Base-by-base conservation (phyloP, 805 yeast genomes). In the Torulaspora maleeae region DNA sequence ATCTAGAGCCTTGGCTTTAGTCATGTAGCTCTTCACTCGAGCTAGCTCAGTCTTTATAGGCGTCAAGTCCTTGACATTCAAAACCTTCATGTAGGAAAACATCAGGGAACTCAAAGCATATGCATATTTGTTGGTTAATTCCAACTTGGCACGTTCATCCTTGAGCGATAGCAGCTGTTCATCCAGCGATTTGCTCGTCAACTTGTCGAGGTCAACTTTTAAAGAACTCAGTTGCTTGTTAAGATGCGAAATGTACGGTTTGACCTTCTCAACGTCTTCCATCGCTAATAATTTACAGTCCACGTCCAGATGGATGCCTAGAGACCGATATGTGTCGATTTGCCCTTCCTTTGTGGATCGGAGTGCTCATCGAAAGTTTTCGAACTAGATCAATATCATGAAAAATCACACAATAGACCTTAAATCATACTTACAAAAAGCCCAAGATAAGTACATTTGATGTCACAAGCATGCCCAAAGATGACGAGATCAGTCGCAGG, bases 11-110 rank as follows among this genome's bases (percentile, higher is more conserved):
- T 53, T 78, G 29, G 77, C 72, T 56, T 80, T 73, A 30, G 73
- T 73, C 80, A 84, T 82, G 52, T 82, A 83, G n/a, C 71, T 58
- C 60, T 83, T 84, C 33, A 86, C 82, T 49, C 89, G 70, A 6
- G 69, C 72, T 42, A 86, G 67, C 56, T 85, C 95, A 25, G 67
- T 67, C 80, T 82, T 79, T 16, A 88, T 76, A 2, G 83, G 80
- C 5, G 49, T 33, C 45, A 56, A 40, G 24, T 63, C 62, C 32
- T 56, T 59, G 13, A 52, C 53, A 19, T 50, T 47, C 15, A 53
- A 41, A 8, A 64, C 45, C 41, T 64, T 64, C 59, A 57, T 55
- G 39, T 58, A 56, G 1, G 60, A 49, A 41, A 63, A 64, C 46
- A 62, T 48, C 34, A 64, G 43, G 1, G 67, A 61, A 32, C 63